phyloP scores from a whole-genome alignment of 176 grass and related monocot genomes.

The Zea mays region DNA sequence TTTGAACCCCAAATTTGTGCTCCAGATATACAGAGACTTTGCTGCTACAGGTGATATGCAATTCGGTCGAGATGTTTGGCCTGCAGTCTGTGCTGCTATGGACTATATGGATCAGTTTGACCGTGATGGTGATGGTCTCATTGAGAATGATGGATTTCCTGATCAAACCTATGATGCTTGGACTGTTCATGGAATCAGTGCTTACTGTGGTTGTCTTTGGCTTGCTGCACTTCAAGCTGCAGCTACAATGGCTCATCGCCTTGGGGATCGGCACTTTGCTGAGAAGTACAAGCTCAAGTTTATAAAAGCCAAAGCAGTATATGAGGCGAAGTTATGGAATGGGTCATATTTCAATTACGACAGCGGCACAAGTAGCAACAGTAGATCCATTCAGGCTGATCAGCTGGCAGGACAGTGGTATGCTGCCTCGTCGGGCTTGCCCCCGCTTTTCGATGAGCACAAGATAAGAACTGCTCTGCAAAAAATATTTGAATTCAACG shows the following conservation, averaged over 20 bases:
- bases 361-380: conserved; percentile 76
- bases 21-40: conserved; percentile 95
- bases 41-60: conserved; percentile 81
- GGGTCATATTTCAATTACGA: conserved; percentile 97
- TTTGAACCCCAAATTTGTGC: conserved; percentile 97
- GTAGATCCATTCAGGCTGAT: conserved; percentile 91
- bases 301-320: conserved; percentile 77
- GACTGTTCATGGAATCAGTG: conserved; percentile 93
- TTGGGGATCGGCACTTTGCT: conserved; percentile 65
- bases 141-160: conserved; percentile 98
- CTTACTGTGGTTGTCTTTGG: conserved; percentile 89
- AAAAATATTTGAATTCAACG: conserved; percentile 97
- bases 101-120: conserved; percentile 96
- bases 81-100: conserved; percentile 79
- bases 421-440: conserved; percentile 72
- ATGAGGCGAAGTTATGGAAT: conserved; percentile 91
- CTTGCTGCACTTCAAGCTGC: conserved; percentile 94
- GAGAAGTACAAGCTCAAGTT: conserved; percentile 94
- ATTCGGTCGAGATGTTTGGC: conserved; percentile 87
- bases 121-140: conserved; percentile 75
- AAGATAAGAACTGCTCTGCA: conserved; percentile 75
- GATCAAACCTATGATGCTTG: conserved; percentile 99
- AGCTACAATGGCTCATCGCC: conserved; percentile 84
- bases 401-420: conserved; percentile 97
- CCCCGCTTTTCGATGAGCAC: conserved; percentile 67